Evolutionary conservation across 2,329 filamentous ascomycete genomes (phyloP).

Genomic region (Cercospora canescens): DNA sequence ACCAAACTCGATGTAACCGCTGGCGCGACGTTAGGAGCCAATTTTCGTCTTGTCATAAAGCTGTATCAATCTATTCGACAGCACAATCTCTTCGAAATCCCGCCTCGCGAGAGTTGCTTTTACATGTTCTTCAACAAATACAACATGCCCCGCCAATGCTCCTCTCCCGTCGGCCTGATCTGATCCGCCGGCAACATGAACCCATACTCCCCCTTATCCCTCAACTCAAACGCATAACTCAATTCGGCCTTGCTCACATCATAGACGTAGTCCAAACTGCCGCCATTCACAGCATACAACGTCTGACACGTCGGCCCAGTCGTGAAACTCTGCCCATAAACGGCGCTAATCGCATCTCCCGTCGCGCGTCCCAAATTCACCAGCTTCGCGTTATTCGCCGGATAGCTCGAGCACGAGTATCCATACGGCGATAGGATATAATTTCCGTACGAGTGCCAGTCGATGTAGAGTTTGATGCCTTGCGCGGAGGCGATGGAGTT

Average conservation of each 20-base stretch:
- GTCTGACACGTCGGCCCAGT: conserved; percentile 44
- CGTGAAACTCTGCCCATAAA: conserved; percentile 42
- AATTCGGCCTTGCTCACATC: conserved; percentile 14
- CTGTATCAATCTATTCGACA: not conserved
- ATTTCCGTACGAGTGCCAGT: conserved; percentile 65
- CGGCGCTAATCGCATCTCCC: conserved; percentile 56
- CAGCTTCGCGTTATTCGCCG: conserved; percentile 48
- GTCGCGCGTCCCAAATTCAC: conserved; percentile 53
- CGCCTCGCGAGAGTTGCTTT: not conserved
- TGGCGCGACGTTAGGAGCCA: not conserved
- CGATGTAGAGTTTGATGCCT: conserved; percentile 59
- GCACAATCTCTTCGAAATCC: not conserved
- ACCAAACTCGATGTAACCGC: not conserved
- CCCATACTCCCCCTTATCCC: conserved; percentile 1
- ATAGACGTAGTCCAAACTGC: conserved; percentile 17
- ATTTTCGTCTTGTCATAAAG: not conserved
- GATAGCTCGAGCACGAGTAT: conserved; percentile 54
- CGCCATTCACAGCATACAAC: conserved; percentile 48
- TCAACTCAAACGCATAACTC: conserved; percentile 11
- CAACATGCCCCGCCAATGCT: not conserved
- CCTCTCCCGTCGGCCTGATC: not conserved
- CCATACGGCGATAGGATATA: conserved; percentile 61
- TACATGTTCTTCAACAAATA: conserved; percentile 6
- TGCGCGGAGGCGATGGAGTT: conserved; percentile 5
- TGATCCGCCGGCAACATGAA: not conserved